A percentile compares a stretch with the other conserved stretches of the same genome.
phyloP scores from a whole-genome alignment of 352 stramenopile species.

The Elongisporangium anandrum region DNA sequence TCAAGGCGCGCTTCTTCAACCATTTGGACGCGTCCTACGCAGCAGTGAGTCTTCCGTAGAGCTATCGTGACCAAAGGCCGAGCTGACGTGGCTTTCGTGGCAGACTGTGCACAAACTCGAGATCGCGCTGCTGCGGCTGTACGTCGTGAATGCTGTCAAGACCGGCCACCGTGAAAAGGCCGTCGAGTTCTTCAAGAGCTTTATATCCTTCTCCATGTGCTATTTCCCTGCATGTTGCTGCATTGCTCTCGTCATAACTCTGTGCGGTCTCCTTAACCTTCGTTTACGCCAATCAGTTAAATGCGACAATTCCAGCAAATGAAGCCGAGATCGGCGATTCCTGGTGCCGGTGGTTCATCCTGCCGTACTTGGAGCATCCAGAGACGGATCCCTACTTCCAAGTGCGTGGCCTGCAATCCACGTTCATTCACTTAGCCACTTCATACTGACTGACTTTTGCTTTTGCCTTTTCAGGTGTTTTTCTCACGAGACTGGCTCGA shows the following conservation, averaged over 20 bases:
- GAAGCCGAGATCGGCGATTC: slow-evolving; percentile 24
- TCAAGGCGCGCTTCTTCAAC: slow-evolving; percentile 75
- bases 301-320: slow-evolving; percentile 28
- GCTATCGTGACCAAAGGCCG: neutral
- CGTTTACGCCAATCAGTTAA: slow-evolving; percentile 55
- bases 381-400: slow-evolving; percentile 73
- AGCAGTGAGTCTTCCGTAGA: slow-evolving; percentile 18
- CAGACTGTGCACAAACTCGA: slow-evolving; percentile 69
- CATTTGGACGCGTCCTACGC: slow-evolving; percentile 72
- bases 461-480: slow-evolving; percentile 26
- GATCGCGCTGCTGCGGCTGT: slow-evolving; percentile 62
- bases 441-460: too few species aligned
- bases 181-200: slow-evolving; percentile 67
- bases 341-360: slow-evolving; percentile 81
- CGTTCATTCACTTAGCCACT: too few species aligned
- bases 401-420: slow-evolving; percentile 15
- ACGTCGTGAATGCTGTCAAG: slow-evolving; percentile 77
- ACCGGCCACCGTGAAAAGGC: slow-evolving; percentile 61
- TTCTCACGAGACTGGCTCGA: slow-evolving; percentile 74
- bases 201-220: slow-evolving; percentile 30
- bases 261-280: slow-evolving; percentile 13
- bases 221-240: slow-evolving; percentile 2
- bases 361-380: slow-evolving; percentile 72
- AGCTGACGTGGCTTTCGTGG: slow-evolving; percentile 2
- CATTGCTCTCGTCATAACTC: neutral